Conservation (phyloP, 2,329 filamentous ascomycete genomes). For the Didymella pomorum region DNA sequence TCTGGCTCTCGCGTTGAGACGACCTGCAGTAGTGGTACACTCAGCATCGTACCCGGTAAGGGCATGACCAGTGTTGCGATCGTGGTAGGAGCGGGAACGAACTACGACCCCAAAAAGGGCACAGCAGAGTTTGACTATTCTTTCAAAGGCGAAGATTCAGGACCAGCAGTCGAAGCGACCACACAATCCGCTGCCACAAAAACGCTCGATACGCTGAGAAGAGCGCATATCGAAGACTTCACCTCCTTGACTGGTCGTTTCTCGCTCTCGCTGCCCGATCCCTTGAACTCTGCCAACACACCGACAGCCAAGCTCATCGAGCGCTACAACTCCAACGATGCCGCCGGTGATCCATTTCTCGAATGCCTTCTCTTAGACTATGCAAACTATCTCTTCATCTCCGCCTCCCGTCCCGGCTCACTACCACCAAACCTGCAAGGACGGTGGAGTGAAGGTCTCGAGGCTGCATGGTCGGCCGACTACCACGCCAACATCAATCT, state of each 20-base stretch:
- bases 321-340: slow-evolving; percentile 37
- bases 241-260: slow-evolving; percentile 52
- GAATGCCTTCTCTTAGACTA: slow-evolving; percentile 64
- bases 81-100: slow-evolving; percentile 56
- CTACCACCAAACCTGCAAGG: slow-evolving; percentile 67
- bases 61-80: slow-evolving; percentile 46
- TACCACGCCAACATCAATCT: slow-evolving; percentile 68
- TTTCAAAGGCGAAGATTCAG: slow-evolving; percentile 60
- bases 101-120: slow-evolving; percentile 62
- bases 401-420: slow-evolving; percentile 58
- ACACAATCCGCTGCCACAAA: slow-evolving; percentile 48
- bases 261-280: slow-evolving; percentile 57
- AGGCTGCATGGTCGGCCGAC: slow-evolving; percentile 61
- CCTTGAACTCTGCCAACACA: slow-evolving; percentile 49
- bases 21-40: slow-evolving; percentile 18
- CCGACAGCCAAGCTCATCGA: slow-evolving; percentile 51
- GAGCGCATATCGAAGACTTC: slow-evolving; percentile 55
- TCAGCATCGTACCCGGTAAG: slow-evolving; percentile 20
- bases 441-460: slow-evolving; percentile 60
- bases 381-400: slow-evolving; percentile 63
- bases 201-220: slow-evolving; percentile 42
- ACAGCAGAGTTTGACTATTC: slow-evolving; percentile 55
- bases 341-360: slow-evolving; percentile 59
- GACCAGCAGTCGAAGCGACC: slow-evolving; percentile 46
- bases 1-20: slow-evolving; percentile 22